These are phyloP conservation scores for Axilococcus clingmanii DNA, from an alignment of 139 green algal species.

Conservation along the genomic window DNA sequence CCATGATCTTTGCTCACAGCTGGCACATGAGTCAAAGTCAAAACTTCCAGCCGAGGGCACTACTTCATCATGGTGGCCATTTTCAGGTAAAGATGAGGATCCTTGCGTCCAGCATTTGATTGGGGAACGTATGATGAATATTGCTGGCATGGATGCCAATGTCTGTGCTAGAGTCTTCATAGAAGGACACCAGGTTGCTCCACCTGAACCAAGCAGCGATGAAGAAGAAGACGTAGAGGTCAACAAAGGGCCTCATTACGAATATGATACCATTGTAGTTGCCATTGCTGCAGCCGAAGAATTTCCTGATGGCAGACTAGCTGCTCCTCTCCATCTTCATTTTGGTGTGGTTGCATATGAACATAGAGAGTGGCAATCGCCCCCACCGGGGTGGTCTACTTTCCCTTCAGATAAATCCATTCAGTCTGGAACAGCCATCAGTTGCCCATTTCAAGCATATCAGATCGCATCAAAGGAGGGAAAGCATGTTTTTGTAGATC, in stretches of 20 bases:
- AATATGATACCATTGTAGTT: conserved; percentile 24
- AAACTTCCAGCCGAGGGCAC: not conserved
- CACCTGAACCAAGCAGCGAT: not conserved
- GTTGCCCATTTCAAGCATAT: conserved; percentile 13
- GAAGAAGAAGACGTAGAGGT: not conserved
- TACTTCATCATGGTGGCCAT: conserved; percentile 1
- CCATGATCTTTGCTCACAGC: conserved; percentile 11
- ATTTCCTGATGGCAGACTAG: conserved; percentile 1
- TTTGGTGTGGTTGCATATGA: conserved; percentile 12
- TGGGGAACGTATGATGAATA: conserved; percentile 3
- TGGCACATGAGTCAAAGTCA: too few relatives aligned
- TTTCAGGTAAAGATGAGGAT: not conserved
- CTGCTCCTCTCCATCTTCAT: conserved; percentile 5
- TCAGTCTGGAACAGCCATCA: not conserved
- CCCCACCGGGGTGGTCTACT: conserved; percentile 6
- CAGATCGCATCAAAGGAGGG: conserved; percentile 9
- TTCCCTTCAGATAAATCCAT: not conserved
- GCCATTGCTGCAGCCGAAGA: conserved; percentile 5
- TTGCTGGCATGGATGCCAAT: conserved; percentile 17
- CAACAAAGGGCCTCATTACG: not conserved
- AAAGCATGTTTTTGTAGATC: conserved; percentile 24
- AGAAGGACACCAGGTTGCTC: not conserved
- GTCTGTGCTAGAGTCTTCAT: conserved; percentile 16
- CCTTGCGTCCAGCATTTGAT: conserved; percentile 7
- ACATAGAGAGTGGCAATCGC: conserved; percentile 11